Evolutionary conservation across 192 early-diverging fungal genomes (phyloP).

Genomic region (Powellomyces hirtus): DNA sequence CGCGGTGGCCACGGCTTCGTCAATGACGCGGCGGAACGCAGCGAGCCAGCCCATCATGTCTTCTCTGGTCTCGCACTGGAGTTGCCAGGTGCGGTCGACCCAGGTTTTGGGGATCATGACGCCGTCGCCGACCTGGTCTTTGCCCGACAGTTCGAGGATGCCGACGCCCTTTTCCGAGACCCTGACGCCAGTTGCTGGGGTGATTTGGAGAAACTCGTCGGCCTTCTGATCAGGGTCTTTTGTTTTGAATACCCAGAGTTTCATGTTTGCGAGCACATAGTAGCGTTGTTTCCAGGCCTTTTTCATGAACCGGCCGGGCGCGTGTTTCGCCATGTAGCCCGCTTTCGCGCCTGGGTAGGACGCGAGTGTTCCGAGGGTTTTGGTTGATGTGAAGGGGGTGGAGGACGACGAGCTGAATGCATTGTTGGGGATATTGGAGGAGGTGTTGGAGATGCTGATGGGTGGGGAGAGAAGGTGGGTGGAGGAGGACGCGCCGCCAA

Average conservation of each 20-base stretch:
- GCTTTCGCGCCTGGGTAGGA: constrained; percentile 1
- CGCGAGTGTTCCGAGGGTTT: background rate
- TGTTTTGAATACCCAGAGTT: background rate
- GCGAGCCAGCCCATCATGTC: constrained; percentile 18
- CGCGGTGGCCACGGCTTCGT: background rate
- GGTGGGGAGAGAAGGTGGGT: no score
- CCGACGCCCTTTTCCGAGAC: constrained; percentile 6
- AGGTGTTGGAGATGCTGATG: no score
- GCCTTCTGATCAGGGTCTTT: background rate
- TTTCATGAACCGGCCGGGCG: background rate
- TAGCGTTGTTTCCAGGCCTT: background rate
- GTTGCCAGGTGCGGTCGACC: constrained; percentile 2
- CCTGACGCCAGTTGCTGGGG: background rate
- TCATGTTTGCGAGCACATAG: background rate
- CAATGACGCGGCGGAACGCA: background rate
- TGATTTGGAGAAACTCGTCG: background rate
- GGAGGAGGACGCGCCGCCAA: no score
- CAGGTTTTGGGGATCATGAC: constrained; percentile 7
- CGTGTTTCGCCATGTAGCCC: background rate
- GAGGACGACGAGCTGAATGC: background rate
- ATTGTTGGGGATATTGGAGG: no score
- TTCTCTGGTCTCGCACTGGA: background rate
- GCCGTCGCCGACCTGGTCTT: constrained; percentile 6
- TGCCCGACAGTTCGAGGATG: constrained; percentile 4
- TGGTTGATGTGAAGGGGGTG: background rate